Evolutionary conservation across 139 green algal genomes (phyloP), one percentile per base, ranked within the genome.

Genomic region (Tetradesmus obliquus): DNA sequence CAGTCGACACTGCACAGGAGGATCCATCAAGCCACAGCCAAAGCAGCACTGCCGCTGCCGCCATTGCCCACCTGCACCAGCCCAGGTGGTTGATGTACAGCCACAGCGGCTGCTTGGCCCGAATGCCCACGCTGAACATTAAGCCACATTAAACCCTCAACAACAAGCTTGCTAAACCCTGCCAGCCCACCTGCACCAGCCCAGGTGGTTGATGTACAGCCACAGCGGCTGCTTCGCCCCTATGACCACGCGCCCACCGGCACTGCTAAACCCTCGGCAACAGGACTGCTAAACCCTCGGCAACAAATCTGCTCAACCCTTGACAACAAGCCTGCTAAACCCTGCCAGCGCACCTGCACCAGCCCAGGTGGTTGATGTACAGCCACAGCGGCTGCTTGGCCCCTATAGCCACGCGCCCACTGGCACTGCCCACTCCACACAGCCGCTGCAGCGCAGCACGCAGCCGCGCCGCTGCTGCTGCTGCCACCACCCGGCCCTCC

Each of bases 121-220:
- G 32, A 45, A 45, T 45, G 32, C 32, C 32, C 32, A 79, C 13
- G 17, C 71, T 79, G 2, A 24, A 22, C 17, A 24, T 19, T 5
- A 22, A 79, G 12, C 9, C 32, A 45, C 32, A 45, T 45, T 45
- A 45, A 45, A 45, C 32, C 32, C 32, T 45, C 32, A 45, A 45
- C 32, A 45, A 45, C 32, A 45, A 45, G 32, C 32, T 45, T 45
- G 32, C 32, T 45, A 45, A 45, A 45, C 32, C 32, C 32, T 45
- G 32, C 32, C 32, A 45, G 32, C 32, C 32, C 32, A 90, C 86
- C 86, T 90, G 55, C 87, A 91, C 87, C 87, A 91, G 19, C 90
- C 90, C 55, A 92, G 32, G 24, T 92, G 90, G 83, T 92, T 92
- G 53, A 92, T 89, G 72, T 92, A 92, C 10, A 92, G 72, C 90